Percentiles rank a stretch among this genome's conserved stretches.
These are phyloP conservation scores for Mallotus nudiflorus DNA, from an alignment of 345 rosid genomes.

Conservation along the genomic window DNA sequence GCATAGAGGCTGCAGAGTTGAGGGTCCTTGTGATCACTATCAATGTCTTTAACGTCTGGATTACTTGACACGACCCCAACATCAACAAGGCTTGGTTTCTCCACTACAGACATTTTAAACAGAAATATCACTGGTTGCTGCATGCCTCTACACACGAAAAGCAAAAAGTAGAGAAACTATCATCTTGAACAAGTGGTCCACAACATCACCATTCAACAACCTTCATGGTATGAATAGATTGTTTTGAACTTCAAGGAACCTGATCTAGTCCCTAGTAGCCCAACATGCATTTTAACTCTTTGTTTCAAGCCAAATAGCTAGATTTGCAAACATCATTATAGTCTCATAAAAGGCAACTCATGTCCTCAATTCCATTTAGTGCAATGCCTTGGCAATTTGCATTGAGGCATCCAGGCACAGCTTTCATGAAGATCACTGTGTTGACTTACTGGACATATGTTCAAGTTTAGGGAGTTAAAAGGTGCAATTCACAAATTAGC, in stretches of 20 bases:
- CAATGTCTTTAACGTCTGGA: slow-evolving; percentile 56
- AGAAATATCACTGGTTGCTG: slow-evolving; percentile 17
- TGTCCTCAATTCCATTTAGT: slow-evolving; percentile 1
- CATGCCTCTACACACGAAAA: background rate
- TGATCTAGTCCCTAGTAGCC: background rate
- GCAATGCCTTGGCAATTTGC: background rate
- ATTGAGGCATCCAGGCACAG: background rate
- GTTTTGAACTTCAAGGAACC: background rate
- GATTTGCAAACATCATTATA: slow-evolving; percentile 1
- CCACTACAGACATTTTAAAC: slow-evolving; percentile 39
- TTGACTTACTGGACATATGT: background rate
- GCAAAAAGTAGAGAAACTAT: background rate
- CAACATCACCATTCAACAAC: slow-evolving; percentile 5
- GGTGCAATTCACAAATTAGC: background rate
- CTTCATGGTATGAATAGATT: too few relatives aligned
- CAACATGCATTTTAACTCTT: background rate
- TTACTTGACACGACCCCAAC: slow-evolving; percentile 31
- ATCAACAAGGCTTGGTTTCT: slow-evolving; percentile 31
- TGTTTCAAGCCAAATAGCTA: background rate
- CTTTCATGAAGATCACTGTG: background rate
- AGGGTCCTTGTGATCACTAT: slow-evolving; percentile 61
- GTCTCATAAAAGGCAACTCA: background rate
- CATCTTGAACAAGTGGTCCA: slow-evolving; percentile 5
- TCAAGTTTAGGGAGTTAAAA: slow-evolving; percentile 2
- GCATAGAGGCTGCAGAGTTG: slow-evolving; percentile 79